Evolutionary conservation across 108 stramenopile species (phyloP), one percentile per base, ranked within the genome.

Genomic region (Schizochytrium sp.): DNA sequence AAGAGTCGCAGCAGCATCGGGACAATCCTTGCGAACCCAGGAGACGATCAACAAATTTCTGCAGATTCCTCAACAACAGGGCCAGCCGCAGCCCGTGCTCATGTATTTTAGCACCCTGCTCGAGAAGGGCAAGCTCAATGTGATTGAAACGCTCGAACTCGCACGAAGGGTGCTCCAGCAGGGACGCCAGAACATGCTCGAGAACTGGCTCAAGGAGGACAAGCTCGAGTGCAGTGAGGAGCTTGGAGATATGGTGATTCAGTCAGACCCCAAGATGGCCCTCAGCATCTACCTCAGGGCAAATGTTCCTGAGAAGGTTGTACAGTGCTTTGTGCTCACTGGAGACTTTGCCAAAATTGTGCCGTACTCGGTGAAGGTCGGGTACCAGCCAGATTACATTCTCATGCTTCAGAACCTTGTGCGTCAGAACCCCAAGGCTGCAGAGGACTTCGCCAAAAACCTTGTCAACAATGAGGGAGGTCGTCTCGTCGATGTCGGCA

Each of bases 321-420:
- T 99, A 89, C 95, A 98, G 87, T 99, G 98, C 94, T 99, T 99
- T 93, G 96, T 97, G 53, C 97, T 98, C 92, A 93, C 97, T 19
- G 98, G 98, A 57, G 99, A 99, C 93, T 99, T 96, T 90, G 98
- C 98, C 89, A 98, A 99, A 93, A 98, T 99, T 93, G 97, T 98
- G 56, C 96, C 99, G 2, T 99, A 99, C 92, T 95, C 98, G 12
- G 95, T 96, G 53, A 95, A 95, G 88, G 97, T 98, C 45, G 97
- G 97, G 46, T 98, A 96, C 94, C 94, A 95, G 45, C 97, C 97
- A 95, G 98, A 99, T 93, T 99, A 98, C 93, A 93, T 96, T 15
- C 89, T 76, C 83, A 97, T 99, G 97, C 95, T 99, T 59, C 98
- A 98, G 93, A 97, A 99, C 91, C 95, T 99, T 46, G 94, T 99